phyloP scores from a whole-genome alignment of 495 filamentous ascomycete genomes.

The Trypethelium eluteriae region DNA sequence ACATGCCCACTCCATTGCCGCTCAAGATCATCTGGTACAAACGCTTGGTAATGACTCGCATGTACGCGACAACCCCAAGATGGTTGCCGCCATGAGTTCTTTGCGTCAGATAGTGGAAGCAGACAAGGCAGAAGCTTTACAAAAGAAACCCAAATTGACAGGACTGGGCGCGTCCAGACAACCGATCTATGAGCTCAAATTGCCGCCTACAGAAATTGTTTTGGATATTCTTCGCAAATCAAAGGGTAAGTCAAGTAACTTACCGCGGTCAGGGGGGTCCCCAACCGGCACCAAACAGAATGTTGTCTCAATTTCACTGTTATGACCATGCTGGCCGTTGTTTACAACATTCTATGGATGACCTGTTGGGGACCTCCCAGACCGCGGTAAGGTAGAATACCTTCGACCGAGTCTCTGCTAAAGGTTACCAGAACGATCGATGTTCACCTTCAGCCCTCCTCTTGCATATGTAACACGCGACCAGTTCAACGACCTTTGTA shows the following conservation, averaged over 20 bases:
- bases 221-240: conserved; percentile 10
- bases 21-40: conserved; percentile 5
- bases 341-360: no score
- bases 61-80: conserved; percentile 5
- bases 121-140: conserved; percentile 1
- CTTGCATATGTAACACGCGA: conserved; percentile 4
- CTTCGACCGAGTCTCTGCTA: background rate
- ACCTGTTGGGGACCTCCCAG: no score
- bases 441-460: conserved; percentile 9
- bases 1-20: conserved; percentile 1
- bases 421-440: conserved; percentile 1
- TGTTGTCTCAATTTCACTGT: no score
- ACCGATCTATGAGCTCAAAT: conserved; percentile 10
- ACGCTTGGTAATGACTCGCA: conserved; percentile 9
- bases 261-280: no score
- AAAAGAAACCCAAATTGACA: conserved; percentile 7
- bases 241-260: conserved; percentile 2
- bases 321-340: no score
- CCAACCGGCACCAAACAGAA: no score
- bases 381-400: background rate
- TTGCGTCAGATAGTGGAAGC: conserved; percentile 9
- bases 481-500: conserved; percentile 10
- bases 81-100: background rate
- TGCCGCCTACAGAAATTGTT: conserved; percentile 4
- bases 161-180: conserved; percentile 1